Evolutionary conservation across 139 green algal species (phyloP).

Genomic region (Bryopsis sp.): DNA sequence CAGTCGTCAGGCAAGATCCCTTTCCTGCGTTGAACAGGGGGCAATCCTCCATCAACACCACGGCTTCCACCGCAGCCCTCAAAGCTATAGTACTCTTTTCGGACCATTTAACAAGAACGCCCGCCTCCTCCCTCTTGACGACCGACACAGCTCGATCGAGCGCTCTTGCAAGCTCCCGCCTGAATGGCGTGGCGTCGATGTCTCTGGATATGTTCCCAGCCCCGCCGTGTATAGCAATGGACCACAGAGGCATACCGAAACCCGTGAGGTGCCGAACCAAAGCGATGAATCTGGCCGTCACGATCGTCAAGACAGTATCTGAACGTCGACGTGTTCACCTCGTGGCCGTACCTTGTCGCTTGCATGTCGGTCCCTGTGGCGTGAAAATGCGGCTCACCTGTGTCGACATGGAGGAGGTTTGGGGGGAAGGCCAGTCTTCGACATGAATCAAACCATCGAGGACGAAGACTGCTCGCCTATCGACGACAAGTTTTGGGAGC

Average conservation of each 20-base stretch:
- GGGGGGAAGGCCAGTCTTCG: no score
- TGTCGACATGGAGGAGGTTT: no score
- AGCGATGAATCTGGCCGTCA: no score
- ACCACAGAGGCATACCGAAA: not conserved
- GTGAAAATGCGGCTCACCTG: no score
- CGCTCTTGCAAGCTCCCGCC: not conserved
- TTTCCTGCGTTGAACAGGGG: slow-evolving; percentile 11
- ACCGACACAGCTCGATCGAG: slow-evolving; percentile 1
- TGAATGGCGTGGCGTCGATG: not conserved
- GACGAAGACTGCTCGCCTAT: no score
- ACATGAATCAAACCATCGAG: no score
- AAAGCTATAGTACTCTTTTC: not conserved
- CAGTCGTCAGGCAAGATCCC: not conserved
- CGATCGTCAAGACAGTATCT: no score
- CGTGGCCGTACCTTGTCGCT: no score
- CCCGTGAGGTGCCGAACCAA: no score
- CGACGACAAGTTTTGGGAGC: no score
- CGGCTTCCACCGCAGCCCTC: slow-evolving; percentile 8
- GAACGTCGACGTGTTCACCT: no score
- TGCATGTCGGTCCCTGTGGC: no score
- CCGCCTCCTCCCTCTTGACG: not conserved
- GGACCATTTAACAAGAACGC: not conserved
- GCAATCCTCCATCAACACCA: slow-evolving; percentile 1
- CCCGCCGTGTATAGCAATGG: not conserved
- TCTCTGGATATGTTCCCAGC: not conserved